These are phyloP conservation scores for Ascochyta koolunga DNA, from an alignment of 2,329 filamentous ascomycete genomes.

Conservation along the genomic window DNA sequence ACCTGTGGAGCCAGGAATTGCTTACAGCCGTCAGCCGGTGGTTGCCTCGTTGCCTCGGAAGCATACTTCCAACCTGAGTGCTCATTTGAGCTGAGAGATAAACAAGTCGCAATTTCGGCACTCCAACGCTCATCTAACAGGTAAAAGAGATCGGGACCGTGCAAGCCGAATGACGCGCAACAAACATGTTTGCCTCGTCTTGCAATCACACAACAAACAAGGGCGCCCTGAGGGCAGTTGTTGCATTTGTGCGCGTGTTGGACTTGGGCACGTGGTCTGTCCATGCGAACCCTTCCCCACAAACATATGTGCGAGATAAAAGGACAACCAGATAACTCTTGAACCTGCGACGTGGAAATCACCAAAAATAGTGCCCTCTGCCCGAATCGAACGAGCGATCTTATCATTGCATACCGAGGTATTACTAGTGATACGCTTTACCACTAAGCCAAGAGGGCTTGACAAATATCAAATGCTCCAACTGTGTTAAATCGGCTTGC, in stretches of 20 bases:
- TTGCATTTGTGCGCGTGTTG: neutral
- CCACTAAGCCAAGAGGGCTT: constrained; percentile 45
- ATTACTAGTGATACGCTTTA: constrained; percentile 49
- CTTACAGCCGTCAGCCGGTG: constrained; percentile 23
- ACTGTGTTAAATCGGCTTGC: constrained; percentile 18
- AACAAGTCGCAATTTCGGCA: constrained; percentile 38
- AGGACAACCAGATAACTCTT: too few species aligned
- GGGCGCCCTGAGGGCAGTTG: neutral
- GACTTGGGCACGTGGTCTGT: neutral
- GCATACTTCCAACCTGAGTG: constrained; percentile 6
- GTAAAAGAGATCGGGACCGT: constrained; percentile 12
- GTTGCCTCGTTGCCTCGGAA: constrained; percentile 12
- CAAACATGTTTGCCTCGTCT: neutral
- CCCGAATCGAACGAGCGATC: constrained; percentile 48
- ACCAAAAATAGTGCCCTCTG: constrained; percentile 39
- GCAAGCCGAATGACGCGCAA: neutral
- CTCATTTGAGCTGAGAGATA: constrained; percentile 20
- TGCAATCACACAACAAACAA: neutral
- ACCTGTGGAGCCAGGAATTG: constrained; percentile 23
- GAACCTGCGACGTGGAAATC: too few species aligned
- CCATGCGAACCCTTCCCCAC: constrained; percentile 1
- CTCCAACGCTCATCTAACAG: constrained; percentile 22
- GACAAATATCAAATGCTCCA: constrained; percentile 1
- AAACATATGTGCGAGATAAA: neutral
- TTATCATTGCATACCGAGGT: constrained; percentile 36